Evolutionary conservation across 2,329 filamentous ascomycete species (phyloP).

Genomic region (Nectriaceae sp.): DNA sequence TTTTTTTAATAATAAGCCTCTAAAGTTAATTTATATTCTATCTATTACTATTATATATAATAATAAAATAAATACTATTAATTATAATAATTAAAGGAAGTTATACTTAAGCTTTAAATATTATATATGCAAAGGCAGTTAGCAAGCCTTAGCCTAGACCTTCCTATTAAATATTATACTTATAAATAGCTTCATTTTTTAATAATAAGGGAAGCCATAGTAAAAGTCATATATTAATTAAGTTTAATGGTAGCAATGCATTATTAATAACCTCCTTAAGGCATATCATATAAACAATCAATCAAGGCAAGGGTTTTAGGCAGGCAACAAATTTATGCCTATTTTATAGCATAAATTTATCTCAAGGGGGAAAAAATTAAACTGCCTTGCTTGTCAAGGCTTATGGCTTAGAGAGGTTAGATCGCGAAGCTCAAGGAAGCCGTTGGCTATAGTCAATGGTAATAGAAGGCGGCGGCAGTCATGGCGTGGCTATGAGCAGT

Average conservation of each 20-base stretch:
- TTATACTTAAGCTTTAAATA: constrained; percentile 4
- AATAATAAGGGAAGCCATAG: constrained; percentile 2
- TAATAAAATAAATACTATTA: background rate
- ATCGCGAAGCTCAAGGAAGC: too few relatives aligned
- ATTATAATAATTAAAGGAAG: background rate
- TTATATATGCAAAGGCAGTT: constrained; percentile 4
- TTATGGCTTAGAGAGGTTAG: background rate
- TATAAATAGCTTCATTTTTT: too few relatives aligned
- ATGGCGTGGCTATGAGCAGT: too few relatives aligned
- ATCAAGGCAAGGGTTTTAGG: constrained; percentile 2
- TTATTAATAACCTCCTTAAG: constrained; percentile 4
- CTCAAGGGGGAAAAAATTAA: too few relatives aligned
- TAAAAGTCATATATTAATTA: constrained; percentile 7
- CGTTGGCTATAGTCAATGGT: too few relatives aligned
- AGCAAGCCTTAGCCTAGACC: constrained; percentile 14
- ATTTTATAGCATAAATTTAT: constrained; percentile 6
- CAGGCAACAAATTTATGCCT: constrained; percentile 6
- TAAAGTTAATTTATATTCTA: background rate
- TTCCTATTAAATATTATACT: constrained; percentile 2
- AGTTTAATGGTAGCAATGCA: too few relatives aligned
- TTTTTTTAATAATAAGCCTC: constrained; percentile 10
- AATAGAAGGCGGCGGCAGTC: too few relatives aligned
- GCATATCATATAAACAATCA: background rate
- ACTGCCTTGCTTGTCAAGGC: constrained; percentile 8
- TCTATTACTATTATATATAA: background rate